phyloP scores from a whole-genome alignment of 2,329 filamentous ascomycete genomes.

The Microcera coccophila region DNA sequence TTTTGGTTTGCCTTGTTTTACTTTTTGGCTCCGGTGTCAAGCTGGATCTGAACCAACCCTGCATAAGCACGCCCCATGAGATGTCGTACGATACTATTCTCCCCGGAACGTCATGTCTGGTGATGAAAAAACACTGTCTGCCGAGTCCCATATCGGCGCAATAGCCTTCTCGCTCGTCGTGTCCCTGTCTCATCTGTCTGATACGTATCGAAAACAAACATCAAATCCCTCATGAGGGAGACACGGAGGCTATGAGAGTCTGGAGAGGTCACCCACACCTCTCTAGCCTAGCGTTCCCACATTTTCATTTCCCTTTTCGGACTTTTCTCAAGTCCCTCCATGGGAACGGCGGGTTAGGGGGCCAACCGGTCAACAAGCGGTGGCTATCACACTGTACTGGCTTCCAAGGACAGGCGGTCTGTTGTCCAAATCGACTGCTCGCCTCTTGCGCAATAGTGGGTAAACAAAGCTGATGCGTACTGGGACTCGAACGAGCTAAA shows the following conservation, averaged over 20 bases:
- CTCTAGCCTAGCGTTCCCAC: background rate
- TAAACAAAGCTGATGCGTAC: no score
- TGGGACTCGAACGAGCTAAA: no score
- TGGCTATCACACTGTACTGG: no score
- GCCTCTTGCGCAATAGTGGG: no score
- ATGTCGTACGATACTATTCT: conserved; percentile 21
- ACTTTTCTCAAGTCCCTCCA: no score
- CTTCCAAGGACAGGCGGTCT: no score
- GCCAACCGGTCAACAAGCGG: no score
- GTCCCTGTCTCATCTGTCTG: conserved; percentile 6
- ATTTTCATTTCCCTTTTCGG: background rate
- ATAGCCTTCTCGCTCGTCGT: background rate
- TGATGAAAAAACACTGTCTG: background rate
- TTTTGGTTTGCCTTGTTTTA: background rate
- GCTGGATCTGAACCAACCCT: no score
- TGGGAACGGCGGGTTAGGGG: no score
- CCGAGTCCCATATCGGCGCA: background rate
- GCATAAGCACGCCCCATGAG: no score
- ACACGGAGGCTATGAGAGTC: background rate
- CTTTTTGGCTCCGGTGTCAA: no score
- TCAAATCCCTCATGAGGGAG: background rate
- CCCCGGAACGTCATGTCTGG: conserved; percentile 16
- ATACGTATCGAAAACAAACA: conserved; percentile 1
- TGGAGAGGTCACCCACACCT: background rate
- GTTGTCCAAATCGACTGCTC: no score